Percentiles rank a stretch among this genome's conserved stretches.
Evolutionary conservation across 192 early-diverging fungal genomes (phyloP).

Genomic region (Coemansia sp.): DNA sequence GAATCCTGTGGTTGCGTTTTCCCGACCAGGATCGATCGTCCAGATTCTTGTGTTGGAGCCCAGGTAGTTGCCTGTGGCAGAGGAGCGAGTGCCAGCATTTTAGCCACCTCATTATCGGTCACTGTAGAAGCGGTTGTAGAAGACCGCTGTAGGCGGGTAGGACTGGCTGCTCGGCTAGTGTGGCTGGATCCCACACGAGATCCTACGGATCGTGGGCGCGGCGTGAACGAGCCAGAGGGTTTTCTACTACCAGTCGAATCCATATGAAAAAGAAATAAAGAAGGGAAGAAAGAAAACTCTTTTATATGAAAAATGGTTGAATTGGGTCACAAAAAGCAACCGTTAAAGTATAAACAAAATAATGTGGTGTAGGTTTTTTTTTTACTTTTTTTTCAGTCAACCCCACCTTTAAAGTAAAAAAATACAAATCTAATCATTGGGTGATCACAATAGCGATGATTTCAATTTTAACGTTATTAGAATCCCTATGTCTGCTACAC

Average conservation of each 20-base stretch:
- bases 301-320: background rate
- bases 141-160: background rate
- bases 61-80: slow-evolving; percentile 4
- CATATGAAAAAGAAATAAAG: background rate
- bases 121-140: too few relatives aligned
- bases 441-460: too few relatives aligned
- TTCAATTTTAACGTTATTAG: too few relatives aligned
- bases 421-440: background rate
- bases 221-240: slow-evolving; percentile 10
- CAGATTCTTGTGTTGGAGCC: background rate
- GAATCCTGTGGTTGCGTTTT: background rate
- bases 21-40: background rate
- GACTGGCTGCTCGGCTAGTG: slow-evolving; percentile 1
- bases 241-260: background rate
- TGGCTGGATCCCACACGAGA: slow-evolving; percentile 3
- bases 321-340: background rate
- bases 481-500: too few relatives aligned
- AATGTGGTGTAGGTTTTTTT: background rate
- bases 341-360: background rate
- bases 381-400: background rate
- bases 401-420: background rate
- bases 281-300: background rate
- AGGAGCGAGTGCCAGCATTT: background rate
- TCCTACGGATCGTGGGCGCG: slow-evolving; percentile 7
- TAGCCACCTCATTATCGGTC: background rate